phyloP scores from a whole-genome alignment of 495 filamentous ascomycete species.

The Sordaria brevicollis region DNA sequence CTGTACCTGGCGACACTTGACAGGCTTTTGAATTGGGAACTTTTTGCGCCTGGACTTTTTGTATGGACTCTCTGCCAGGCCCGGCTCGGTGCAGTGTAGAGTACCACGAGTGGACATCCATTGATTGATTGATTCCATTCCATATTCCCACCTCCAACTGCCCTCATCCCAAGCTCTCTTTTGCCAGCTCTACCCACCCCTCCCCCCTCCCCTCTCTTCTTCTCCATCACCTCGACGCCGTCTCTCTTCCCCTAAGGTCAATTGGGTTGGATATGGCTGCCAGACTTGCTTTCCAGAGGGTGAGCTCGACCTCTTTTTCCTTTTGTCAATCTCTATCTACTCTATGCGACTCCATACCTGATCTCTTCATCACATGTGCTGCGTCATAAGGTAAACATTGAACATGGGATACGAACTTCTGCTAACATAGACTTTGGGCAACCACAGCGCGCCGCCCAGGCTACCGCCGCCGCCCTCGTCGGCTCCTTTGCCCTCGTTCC shows the following conservation, averaged over 20 bases:
- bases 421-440: background rate
- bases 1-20: background rate
- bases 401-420: background rate
- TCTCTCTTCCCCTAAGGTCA: slow-evolving; percentile 12
- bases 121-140: background rate
- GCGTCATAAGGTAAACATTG: background rate
- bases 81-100: too few species aligned
- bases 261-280: slow-evolving; percentile 41
- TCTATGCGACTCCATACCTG: background rate
- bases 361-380: background rate
- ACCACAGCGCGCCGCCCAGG: slow-evolving; percentile 33
- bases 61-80: background rate
- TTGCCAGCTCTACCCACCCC: slow-evolving; percentile 1
- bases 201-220: background rate
- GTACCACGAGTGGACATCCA: background rate
- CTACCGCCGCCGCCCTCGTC: slow-evolving; percentile 35
- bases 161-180: slow-evolving; percentile 6
- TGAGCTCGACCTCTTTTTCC: slow-evolving; percentile 8
- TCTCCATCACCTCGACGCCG: background rate
- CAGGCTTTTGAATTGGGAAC: background rate
- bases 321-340: too few species aligned
- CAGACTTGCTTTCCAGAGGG: slow-evolving; percentile 42
- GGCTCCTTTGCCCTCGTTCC: slow-evolving; percentile 36
- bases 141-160: background rate
- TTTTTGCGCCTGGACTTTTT: background rate